A percentile compares a stretch with the other conserved stretches of the same genome.
Evolutionary conservation across 1,284 basidiomycete genomes (phyloP).

Genomic region (Polyporus tsugae): DNA sequence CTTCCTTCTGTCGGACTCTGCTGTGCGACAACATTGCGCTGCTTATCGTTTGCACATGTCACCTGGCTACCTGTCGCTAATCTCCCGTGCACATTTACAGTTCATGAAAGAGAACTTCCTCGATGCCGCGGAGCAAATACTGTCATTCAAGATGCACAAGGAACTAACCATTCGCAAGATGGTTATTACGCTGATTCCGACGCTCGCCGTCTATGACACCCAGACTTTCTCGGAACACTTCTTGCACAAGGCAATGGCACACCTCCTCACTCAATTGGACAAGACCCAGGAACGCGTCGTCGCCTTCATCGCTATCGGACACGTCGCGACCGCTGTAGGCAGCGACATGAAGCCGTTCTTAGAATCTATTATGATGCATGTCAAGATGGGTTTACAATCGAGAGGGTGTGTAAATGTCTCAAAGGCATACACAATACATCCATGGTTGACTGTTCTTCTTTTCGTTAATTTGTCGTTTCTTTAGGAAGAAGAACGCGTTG

Average conservation of each 20-base stretch:
- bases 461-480: not conserved
- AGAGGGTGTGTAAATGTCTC: constrained; percentile 69
- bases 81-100: constrained; percentile 47
- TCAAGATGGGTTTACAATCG: constrained; percentile 88
- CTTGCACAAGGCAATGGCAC: constrained; percentile 91
- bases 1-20: not conserved
- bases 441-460: constrained; percentile 56
- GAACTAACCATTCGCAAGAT: constrained; percentile 90
- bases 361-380: constrained; percentile 90
- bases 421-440: constrained; percentile 57
- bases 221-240: constrained; percentile 91
- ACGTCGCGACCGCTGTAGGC: constrained; percentile 91
- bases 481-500: constrained; percentile 91
- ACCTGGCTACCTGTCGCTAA: not conserved
- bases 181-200: constrained; percentile 94
- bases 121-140: constrained; percentile 90
- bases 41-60: no score
- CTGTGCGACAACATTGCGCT: not conserved
- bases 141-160: constrained; percentile 88
- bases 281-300: constrained; percentile 92
- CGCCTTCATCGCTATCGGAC: constrained; percentile 97
- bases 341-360: constrained; percentile 97
- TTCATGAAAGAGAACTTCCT: constrained; percentile 95
- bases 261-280: constrained; percentile 87
- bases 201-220: constrained; percentile 93